Percentiles rank a stretch among this genome's conserved stretches.
phyloP scores from a whole-genome alignment of 495 filamentous ascomycete species.

The Chaetomium fimeti region DNA sequence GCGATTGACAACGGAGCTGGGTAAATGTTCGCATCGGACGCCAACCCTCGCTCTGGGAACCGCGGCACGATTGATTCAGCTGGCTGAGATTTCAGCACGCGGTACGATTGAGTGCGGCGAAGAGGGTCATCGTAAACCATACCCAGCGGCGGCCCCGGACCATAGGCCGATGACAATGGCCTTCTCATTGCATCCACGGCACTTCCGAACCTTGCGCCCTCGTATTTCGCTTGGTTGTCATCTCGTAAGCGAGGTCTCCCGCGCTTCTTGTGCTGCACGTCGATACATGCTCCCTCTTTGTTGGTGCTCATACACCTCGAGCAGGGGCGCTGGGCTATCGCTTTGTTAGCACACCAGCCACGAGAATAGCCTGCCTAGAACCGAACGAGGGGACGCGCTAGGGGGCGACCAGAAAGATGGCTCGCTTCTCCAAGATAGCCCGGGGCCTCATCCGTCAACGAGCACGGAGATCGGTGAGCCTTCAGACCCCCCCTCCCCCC shows the following conservation, averaged over 20 bases:
- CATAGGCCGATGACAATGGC: slow-evolving; percentile 47
- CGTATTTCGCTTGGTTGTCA: slow-evolving; percentile 61
- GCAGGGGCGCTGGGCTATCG: slow-evolving; percentile 61
- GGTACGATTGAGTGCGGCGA: slow-evolving; percentile 52
- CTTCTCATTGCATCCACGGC: slow-evolving; percentile 46
- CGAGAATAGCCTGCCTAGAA: background rate
- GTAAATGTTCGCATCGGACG: slow-evolving; percentile 48
- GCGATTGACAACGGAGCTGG: slow-evolving; percentile 48
- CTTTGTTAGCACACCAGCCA: slow-evolving; percentile 27
- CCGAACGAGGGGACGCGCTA: background rate
- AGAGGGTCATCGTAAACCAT: slow-evolving; percentile 49
- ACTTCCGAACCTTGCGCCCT: slow-evolving; percentile 48
- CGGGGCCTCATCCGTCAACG: background rate
- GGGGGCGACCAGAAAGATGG: background rate
- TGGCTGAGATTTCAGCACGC: slow-evolving; percentile 60
- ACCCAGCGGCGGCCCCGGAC: slow-evolving; percentile 37
- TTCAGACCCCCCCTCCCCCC: background rate
- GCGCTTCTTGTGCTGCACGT: slow-evolving; percentile 95
- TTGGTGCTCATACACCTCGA: slow-evolving; percentile 60
- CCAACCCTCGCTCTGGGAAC: slow-evolving; percentile 46
- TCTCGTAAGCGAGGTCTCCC: slow-evolving; percentile 89
- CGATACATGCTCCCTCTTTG: slow-evolving; percentile 81
- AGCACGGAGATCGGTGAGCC: background rate
- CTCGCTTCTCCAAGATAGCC: slow-evolving; percentile 3
- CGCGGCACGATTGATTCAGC: slow-evolving; percentile 46